Evolutionary conservation across 2,329 filamentous ascomycete species (phyloP).

Genomic region (Sodiomyces alkalinus): DNA sequence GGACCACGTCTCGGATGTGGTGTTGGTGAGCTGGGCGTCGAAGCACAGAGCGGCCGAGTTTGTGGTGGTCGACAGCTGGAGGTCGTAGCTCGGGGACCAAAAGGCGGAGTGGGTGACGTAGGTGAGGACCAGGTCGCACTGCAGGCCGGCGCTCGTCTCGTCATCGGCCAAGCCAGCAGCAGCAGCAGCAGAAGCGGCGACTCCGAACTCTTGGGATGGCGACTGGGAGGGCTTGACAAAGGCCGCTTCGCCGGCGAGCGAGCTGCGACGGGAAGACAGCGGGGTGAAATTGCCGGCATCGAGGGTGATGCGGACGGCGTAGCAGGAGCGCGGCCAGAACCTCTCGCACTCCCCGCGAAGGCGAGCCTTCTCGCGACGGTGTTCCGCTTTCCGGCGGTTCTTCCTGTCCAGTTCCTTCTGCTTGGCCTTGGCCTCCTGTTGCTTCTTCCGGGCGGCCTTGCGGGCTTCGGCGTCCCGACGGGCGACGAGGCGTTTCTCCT

Average conservation of each 20-base stretch:
- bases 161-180: slow-evolving; percentile 15
- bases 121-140: slow-evolving; percentile 35
- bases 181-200: too few species aligned
- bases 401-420: slow-evolving; percentile 19
- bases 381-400: slow-evolving; percentile 19
- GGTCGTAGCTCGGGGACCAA: slow-evolving; percentile 47
- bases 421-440: slow-evolving; percentile 11
- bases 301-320: slow-evolving; percentile 33
- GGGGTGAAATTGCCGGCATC: slow-evolving; percentile 28
- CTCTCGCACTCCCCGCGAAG: slow-evolving; percentile 25
- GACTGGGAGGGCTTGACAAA: slow-evolving; percentile 29
- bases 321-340: slow-evolving; percentile 36
- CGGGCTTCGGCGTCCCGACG: background rate
- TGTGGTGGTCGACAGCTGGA: slow-evolving; percentile 40
- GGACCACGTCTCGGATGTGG: slow-evolving; percentile 47
- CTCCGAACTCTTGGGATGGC: too few species aligned
- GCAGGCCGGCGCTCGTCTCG: slow-evolving; percentile 7
- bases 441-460: slow-evolving; percentile 3
- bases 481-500: slow-evolving; percentile 14
- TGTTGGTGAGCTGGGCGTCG: slow-evolving; percentile 46
- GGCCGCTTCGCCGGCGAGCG: slow-evolving; percentile 35
- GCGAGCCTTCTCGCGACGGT: slow-evolving; percentile 25
- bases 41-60: slow-evolving; percentile 41
- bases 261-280: slow-evolving; percentile 30
- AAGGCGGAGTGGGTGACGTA: slow-evolving; percentile 43